Conservation (phyloP, 73 alveolate genomes). For the Paramecium primaurelia region DNA sequence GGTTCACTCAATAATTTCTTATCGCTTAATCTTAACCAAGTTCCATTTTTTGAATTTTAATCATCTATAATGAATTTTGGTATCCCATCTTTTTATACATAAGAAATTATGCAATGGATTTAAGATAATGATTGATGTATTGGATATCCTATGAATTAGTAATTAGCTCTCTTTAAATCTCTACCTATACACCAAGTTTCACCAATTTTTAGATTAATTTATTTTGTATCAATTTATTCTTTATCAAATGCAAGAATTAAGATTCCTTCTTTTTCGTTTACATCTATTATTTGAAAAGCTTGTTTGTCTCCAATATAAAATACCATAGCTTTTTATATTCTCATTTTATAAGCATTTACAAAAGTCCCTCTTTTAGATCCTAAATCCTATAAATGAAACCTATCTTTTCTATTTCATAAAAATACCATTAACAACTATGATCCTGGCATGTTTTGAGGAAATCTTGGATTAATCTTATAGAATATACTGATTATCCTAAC, state of each 20-base stretch:
- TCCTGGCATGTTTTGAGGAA: slow-evolving; percentile 22
- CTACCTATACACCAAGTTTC: neutral
- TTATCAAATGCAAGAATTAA: neutral
- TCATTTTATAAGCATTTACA: neutral
- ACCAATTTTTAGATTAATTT: neutral
- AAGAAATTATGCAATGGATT: slow-evolving; percentile 15
- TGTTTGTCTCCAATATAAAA: slow-evolving; percentile 35
- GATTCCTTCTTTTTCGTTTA: neutral
- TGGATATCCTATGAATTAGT: slow-evolving; percentile 34
- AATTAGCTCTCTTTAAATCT: neutral
- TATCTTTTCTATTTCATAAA: neutral
- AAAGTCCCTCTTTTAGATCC: slow-evolving; percentile 48
- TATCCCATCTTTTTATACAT: neutral
- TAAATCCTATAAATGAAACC: slow-evolving; percentile 12
- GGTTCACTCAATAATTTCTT: slow-evolving; percentile 17
- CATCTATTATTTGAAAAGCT: neutral
- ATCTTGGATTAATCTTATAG: neutral
- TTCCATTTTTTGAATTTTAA: slow-evolving; percentile 25
- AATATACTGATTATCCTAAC: neutral
- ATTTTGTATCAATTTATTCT: neutral
- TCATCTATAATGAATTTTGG: slow-evolving; percentile 7
- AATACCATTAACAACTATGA: neutral
- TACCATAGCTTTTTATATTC: neutral
- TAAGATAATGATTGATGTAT: neutral
- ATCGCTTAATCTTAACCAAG: slow-evolving; percentile 47